Percentiles rank a stretch among this genome's conserved stretches.
These are phyloP conservation scores for Mangifera indica DNA, from an alignment of 345 rosid species.

Conservation along the genomic window DNA sequence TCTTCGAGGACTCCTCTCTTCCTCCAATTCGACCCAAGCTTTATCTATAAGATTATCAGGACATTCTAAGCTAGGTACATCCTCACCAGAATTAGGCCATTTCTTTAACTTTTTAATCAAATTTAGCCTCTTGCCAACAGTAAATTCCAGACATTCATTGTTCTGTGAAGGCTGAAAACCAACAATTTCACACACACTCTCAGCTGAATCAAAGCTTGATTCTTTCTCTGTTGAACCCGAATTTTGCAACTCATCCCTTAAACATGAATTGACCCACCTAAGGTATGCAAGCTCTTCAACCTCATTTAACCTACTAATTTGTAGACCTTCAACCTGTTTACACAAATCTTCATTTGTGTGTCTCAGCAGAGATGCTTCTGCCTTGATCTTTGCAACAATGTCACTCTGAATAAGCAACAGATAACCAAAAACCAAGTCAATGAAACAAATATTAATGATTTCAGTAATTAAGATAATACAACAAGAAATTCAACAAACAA, in stretches of 20 bases:
- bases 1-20: constrained; percentile 57
- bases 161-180: constrained; percentile 28
- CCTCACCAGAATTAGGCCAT: constrained; percentile 55
- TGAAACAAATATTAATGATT: neutral
- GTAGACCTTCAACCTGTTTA: constrained; percentile 78
- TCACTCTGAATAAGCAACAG: constrained; percentile 45
- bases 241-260: constrained; percentile 58
- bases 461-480: neutral
- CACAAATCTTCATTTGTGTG: constrained; percentile 64
- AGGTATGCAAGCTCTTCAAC: constrained; percentile 85
- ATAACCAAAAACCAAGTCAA: neutral
- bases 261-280: constrained; percentile 83
- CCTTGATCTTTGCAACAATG: constrained; percentile 50
- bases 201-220: constrained; percentile 39
- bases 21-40: constrained; percentile 48
- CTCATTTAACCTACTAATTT: constrained; percentile 68
- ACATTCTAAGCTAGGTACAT: constrained; percentile 37
- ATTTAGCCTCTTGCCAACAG: constrained; percentile 44
- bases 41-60: constrained; percentile 31
- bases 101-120: constrained; percentile 61
- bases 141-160: constrained; percentile 40
- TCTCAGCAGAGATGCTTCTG: constrained; percentile 58
- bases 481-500: neutral
- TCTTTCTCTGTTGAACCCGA: constrained; percentile 39
- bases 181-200: constrained; percentile 30